phyloP scores from a whole-genome alignment of 2,329 filamentous ascomycete genomes.

The Cryphonectria naterciae region DNA sequence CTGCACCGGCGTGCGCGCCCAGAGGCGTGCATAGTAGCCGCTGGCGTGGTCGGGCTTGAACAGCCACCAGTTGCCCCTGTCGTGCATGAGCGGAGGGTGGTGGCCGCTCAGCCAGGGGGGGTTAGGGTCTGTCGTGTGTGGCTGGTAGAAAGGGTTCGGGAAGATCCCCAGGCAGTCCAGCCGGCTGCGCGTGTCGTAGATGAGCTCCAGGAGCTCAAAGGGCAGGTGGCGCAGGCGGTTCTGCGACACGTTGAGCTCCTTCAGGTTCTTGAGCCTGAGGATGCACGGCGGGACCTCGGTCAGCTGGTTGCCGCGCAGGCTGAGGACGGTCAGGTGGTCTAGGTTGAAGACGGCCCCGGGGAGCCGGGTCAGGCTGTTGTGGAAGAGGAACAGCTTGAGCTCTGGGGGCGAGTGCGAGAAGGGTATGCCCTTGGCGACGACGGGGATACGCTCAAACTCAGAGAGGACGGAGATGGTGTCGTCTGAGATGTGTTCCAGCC shows the following conservation, averaged over 20 bases:
- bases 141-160: slow-evolving; percentile 65
- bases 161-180: slow-evolving; percentile 59
- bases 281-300: slow-evolving; percentile 64
- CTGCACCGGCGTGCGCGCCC: slow-evolving; percentile 33
- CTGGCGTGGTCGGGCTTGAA: neutral
- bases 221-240: slow-evolving; percentile 66
- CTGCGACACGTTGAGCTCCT: slow-evolving; percentile 67
- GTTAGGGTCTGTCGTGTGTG: slow-evolving; percentile 20
- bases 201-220: slow-evolving; percentile 62
- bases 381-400: slow-evolving; percentile 64
- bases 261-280: slow-evolving; percentile 59
- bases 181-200: slow-evolving; percentile 46
- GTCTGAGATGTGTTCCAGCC: slow-evolving; percentile 58
- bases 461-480: slow-evolving; percentile 60
- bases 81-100: slow-evolving; percentile 11
- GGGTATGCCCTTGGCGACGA: slow-evolving; percentile 58
- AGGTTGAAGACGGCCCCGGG: slow-evolving; percentile 66
- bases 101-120: slow-evolving; percentile 22
- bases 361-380: slow-evolving; percentile 60
- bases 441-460: slow-evolving; percentile 57
- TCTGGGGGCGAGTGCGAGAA: slow-evolving; percentile 63
- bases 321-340: slow-evolving; percentile 65
- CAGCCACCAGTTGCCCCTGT: slow-evolving; percentile 23
- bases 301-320: slow-evolving; percentile 66
- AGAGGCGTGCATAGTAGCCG: slow-evolving; percentile 18